Conservation (phyloP, 2,329 filamentous ascomycete species). For the Claviceps sorghi region DNA sequence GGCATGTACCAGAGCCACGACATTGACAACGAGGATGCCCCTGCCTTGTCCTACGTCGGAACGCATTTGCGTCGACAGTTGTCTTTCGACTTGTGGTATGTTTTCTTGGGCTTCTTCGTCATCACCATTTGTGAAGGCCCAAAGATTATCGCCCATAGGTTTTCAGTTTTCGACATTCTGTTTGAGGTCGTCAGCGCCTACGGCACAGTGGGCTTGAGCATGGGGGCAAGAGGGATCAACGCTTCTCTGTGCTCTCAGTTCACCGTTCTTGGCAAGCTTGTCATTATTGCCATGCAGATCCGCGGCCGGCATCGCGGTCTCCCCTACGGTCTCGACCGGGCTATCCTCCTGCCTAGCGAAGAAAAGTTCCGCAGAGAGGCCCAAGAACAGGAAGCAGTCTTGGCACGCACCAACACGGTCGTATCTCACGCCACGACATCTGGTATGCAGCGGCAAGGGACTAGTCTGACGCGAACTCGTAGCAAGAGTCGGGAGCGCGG, state of each 20-base stretch:
- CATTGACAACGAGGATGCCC: constrained; percentile 36
- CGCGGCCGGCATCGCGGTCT: constrained; percentile 55
- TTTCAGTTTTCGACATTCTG: constrained; percentile 54
- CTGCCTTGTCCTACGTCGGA: constrained; percentile 68
- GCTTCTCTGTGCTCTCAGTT: constrained; percentile 77
- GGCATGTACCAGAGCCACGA: constrained; percentile 49
- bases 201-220: constrained; percentile 80
- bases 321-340: constrained; percentile 51
- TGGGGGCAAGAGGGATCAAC: constrained; percentile 66
- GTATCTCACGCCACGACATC: constrained; percentile 18
- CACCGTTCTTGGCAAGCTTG: constrained; percentile 53
- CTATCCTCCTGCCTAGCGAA: constrained; percentile 44
- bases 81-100: constrained; percentile 95
- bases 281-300: constrained; percentile 55
- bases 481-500: constrained; percentile 25
- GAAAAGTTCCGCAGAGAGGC: constrained; percentile 38
- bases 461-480: constrained; percentile 17
- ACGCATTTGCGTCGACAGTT: constrained; percentile 85
- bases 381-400: constrained; percentile 28
- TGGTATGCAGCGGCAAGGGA: constrained; percentile 17
- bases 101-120: constrained; percentile 86
- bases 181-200: constrained; percentile 87
- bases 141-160: constrained; percentile 47
- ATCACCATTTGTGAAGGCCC: constrained; percentile 75
- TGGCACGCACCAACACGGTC: constrained; percentile 23